Conservation (phyloP, 345 rosid genomes). For the Syzygium grande region DNA sequence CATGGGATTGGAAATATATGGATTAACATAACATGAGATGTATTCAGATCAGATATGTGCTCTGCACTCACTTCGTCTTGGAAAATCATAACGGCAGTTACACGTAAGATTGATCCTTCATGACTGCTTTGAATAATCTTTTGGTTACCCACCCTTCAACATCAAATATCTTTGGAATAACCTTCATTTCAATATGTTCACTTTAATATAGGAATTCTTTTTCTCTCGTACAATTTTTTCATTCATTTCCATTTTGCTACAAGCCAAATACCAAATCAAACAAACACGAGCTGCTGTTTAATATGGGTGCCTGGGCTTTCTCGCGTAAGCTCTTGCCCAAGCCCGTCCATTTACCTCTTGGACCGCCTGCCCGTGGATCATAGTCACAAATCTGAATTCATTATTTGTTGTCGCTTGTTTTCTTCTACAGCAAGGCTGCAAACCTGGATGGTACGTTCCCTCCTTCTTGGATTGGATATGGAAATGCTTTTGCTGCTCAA, state of each 20-base stretch:
- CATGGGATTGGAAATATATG: background rate
- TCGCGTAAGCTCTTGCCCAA: background rate
- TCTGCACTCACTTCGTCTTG: background rate
- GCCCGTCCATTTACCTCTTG: background rate
- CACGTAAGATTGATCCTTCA: background rate
- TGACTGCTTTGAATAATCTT: background rate
- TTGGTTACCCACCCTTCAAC: background rate
- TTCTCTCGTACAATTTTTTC: background rate
- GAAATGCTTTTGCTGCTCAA: slow-evolving; percentile 83
- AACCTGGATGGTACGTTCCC: slow-evolving; percentile 71
- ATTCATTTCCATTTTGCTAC: background rate
- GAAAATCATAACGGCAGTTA: background rate
- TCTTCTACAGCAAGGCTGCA: slow-evolving; percentile 72
- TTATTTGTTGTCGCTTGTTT: slow-evolving; percentile 3
- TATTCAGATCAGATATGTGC: background rate
- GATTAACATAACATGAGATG: background rate
- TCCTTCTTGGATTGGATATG: slow-evolving; percentile 93
- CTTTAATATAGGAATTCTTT: background rate
- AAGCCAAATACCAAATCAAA: background rate
- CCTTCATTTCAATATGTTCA: background rate
- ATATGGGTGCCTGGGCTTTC: background rate
- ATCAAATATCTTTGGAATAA: background rate
- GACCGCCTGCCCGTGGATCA: background rate
- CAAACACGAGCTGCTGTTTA: no score
- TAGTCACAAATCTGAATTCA: background rate